A percentile compares a stretch with the other conserved stretches of the same genome.
Conservation (phyloP, 305 asterid species). For the Solanum hybrid region DNA sequence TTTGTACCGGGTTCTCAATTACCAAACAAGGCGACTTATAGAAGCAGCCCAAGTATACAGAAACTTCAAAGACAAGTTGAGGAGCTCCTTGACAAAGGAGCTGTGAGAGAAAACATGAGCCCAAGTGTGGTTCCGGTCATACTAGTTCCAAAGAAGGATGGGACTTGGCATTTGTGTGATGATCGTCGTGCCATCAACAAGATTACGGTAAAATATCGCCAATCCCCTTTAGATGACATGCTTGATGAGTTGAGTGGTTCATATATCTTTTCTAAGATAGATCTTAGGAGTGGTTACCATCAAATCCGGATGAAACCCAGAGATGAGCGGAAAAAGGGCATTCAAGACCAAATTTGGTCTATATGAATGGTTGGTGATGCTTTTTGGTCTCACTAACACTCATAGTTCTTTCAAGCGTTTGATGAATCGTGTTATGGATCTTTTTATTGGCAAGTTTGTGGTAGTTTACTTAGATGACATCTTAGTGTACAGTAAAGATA, state of each 20-base stretch:
- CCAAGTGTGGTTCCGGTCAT: background rate
- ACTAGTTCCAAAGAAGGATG: background rate
- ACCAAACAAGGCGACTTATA: background rate
- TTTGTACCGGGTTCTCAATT: background rate
- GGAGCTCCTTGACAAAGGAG: background rate
- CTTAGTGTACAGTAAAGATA: background rate
- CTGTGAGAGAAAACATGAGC: background rate
- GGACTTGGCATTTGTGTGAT: background rate
- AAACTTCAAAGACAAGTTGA: background rate
- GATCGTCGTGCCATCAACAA: background rate
- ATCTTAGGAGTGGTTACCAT: background rate
- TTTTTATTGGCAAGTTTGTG: background rate
- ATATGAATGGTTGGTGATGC: background rate
- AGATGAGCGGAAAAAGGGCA: background rate
- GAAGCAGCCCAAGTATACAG: background rate
- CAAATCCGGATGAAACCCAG: background rate
- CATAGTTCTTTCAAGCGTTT: background rate
- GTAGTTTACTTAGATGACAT: background rate
- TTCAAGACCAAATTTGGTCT: background rate
- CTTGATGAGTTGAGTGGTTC: background rate
- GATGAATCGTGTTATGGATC: background rate
- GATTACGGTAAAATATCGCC: background rate
- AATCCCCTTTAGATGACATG: background rate
- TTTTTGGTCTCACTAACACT: background rate
- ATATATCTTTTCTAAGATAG: background rate